Evolutionary conservation across 345 rosid species (phyloP).

Genomic region (Populus tremula): DNA sequence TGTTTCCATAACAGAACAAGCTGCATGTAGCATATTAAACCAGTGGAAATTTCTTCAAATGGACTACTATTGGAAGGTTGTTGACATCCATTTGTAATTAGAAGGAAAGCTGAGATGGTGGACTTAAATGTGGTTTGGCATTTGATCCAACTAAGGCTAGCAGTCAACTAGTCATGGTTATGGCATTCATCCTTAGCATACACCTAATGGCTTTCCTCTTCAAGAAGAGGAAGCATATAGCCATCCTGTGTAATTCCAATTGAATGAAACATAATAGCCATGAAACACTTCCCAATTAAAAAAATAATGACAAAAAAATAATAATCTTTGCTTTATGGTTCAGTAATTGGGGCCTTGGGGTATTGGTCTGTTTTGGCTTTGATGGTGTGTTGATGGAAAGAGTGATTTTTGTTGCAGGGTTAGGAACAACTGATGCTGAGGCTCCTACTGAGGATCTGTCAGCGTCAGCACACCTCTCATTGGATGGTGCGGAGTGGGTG

Average conservation of each 20-base stretch:
- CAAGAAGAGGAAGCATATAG: background rate
- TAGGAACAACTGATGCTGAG: slow-evolving; percentile 30
- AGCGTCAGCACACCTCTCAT: slow-evolving; percentile 30
- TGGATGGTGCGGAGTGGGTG: slow-evolving; percentile 75
- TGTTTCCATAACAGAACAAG: background rate
- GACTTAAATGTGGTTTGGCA: background rate
- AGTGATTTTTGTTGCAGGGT: slow-evolving; percentile 19
- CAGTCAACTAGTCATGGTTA: background rate
- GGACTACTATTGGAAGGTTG: background rate
- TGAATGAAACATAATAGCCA: background rate
- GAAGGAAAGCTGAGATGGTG: background rate
- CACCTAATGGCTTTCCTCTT: background rate
- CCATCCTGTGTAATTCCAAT: background rate
- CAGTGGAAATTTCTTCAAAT: background rate
- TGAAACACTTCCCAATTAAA: background rate
- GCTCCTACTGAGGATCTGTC: slow-evolving; percentile 31
- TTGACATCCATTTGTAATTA: background rate
- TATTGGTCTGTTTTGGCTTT: background rate
- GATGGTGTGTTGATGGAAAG: background rate
- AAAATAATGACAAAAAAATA: background rate
- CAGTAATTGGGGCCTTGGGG: background rate
- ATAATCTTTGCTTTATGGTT: background rate
- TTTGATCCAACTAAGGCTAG: background rate
- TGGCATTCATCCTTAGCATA: background rate
- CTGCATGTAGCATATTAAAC: background rate